Percentiles rank a stretch among this genome's conserved stretches.
These are phyloP conservation scores for Bolboschoenoplectus hybrid DNA, from an alignment of 202 grass and related monocot species.

Conservation along the genomic window DNA sequence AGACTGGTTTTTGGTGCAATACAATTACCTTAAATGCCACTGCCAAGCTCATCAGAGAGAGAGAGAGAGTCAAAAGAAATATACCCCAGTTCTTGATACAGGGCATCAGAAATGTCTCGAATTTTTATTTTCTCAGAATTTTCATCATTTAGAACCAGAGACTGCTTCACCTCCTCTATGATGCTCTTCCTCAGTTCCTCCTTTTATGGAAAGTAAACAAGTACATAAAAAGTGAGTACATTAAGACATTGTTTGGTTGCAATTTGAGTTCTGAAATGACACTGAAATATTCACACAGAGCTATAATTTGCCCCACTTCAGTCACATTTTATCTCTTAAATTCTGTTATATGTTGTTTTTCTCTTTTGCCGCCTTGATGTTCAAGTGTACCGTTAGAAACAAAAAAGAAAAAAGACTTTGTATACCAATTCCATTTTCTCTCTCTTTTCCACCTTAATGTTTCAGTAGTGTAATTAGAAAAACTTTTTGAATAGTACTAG, in stretches of 20 bases:
- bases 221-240: background rate
- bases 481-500: no score
- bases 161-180: conserved; percentile 76
- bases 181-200: conserved; percentile 66
- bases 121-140: conserved; percentile 74
- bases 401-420: background rate
- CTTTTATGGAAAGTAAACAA: conserved; percentile 38
- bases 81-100: conserved; percentile 92
- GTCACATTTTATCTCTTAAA: background rate
- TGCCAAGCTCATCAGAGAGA: background rate
- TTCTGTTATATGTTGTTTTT: background rate
- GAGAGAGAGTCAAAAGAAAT: background rate
- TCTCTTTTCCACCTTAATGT: background rate
- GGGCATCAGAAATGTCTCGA: conserved; percentile 85
- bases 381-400: background rate
- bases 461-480: background rate
- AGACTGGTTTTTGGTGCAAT: background rate
- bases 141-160: conserved; percentile 78
- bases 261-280: background rate
- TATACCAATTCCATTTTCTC: background rate
- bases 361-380: background rate
- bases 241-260: background rate
- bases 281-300: background rate
- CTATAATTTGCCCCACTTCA: background rate
- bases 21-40: background rate